Evolutionary conservation across 2,329 filamentous ascomycete genomes (phyloP).

Genomic region (Cladophialophora carrionii): DNA sequence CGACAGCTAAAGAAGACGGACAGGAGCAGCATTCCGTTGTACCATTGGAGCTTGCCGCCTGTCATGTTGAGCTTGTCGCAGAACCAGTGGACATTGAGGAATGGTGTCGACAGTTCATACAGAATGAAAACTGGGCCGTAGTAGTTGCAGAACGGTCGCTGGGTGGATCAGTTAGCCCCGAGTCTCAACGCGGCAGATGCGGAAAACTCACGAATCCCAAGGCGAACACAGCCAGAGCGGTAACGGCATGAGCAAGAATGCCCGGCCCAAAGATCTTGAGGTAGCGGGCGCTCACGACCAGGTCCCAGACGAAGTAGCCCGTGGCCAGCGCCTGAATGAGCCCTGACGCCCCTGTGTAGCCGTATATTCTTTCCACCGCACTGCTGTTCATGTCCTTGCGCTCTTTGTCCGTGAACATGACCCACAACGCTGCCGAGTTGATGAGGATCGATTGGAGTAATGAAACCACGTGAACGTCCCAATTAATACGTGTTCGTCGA

Average conservation of each 20-base stretch:
- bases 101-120: conserved; percentile 68
- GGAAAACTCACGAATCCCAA: conserved; percentile 62
- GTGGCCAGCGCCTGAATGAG: conserved; percentile 63
- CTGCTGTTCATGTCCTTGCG: conserved; percentile 56
- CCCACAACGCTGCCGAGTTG: conserved; percentile 60
- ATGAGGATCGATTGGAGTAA: conserved; percentile 63
- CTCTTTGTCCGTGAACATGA: conserved; percentile 61
- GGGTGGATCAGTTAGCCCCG: conserved; percentile 24
- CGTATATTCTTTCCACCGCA: conserved; percentile 57
- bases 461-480: conserved; percentile 69
- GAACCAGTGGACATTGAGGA: conserved; percentile 72
- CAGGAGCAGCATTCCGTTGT: conserved; percentile 65
- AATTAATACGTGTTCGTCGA: conserved; percentile 63
- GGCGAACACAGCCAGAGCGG: conserved; percentile 63
- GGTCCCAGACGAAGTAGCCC: conserved; percentile 68
- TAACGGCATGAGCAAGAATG: conserved; percentile 65
- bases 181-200: not conserved
- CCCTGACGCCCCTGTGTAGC: conserved; percentile 63
- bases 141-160: conserved; percentile 69
- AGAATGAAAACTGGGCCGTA: conserved; percentile 68
- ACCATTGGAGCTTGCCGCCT: conserved; percentile 63
- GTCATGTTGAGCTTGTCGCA: conserved; percentile 69
- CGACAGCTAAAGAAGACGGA: conserved; percentile 64
- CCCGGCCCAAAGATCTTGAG: conserved; percentile 63
- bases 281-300: conserved; percentile 60